These are phyloP conservation scores for Aspergillus funiculosus DNA, from an alignment of 495 filamentous ascomycete genomes.

Conservation along the genomic window DNA sequence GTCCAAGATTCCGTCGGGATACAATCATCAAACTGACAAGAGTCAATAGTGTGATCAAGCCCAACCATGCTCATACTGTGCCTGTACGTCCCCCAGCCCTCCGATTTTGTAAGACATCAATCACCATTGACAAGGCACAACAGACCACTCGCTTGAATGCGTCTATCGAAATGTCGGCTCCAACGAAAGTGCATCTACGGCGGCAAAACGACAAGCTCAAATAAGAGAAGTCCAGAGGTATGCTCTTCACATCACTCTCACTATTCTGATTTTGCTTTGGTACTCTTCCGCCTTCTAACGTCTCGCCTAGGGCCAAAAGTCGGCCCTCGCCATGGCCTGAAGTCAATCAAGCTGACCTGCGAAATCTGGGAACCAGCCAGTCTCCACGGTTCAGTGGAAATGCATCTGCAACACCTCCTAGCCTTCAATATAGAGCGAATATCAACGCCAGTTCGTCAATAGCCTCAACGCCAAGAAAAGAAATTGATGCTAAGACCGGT, in stretches of 20 bases:
- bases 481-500: not conserved
- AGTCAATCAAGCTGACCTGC: not conserved
- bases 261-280: not conserved
- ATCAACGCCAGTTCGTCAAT: slow-evolving; percentile 2
- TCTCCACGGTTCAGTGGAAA: not conserved
- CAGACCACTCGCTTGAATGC: slow-evolving; percentile 26
- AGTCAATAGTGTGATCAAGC: slow-evolving; percentile 21
- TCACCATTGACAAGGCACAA: slow-evolving; percentile 2
- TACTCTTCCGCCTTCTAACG: not conserved
- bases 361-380: not conserved
- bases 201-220: slow-evolving; percentile 7
- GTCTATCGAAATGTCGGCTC: slow-evolving; percentile 13
- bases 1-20: not conserved
- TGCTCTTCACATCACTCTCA: not conserved
- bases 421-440: not conserved
- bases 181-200: slow-evolving; percentile 1
- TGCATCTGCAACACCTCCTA: not conserved
- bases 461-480: not conserved
- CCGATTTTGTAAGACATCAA: not conserved
- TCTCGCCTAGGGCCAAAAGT: slow-evolving; percentile 8
- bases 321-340: slow-evolving; percentile 22
- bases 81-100: slow-evolving; percentile 15
- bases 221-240: slow-evolving; percentile 15
- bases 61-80: slow-evolving; percentile 25
- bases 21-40: not conserved